A percentile compares a stretch with the other conserved stretches of the same genome.
Conservation (phyloP, 2,329 filamentous ascomycete genomes). For the Alternaria conjuncta region DNA sequence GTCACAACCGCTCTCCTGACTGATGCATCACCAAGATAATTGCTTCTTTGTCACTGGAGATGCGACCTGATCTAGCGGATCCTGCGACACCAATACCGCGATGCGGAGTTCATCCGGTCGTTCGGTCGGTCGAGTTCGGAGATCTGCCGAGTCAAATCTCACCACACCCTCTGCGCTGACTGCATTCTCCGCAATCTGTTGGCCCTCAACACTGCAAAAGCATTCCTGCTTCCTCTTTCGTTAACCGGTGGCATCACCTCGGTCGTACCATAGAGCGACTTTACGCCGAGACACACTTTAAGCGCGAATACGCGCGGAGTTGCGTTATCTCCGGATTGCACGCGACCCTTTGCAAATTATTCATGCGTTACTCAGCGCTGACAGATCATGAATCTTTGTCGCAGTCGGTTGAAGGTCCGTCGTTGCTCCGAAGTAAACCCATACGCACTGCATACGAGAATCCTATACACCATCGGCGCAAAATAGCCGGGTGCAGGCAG, state of each 20-base stretch:
- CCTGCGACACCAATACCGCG: not conserved
- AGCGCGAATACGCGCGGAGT: not conserved
- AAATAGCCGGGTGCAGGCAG: not conserved
- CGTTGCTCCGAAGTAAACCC: not conserved
- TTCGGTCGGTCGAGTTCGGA: not conserved
- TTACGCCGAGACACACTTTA: not conserved
- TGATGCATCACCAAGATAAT: not conserved
- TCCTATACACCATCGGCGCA: not conserved
- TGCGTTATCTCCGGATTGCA: not conserved
- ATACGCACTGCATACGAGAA: not conserved
- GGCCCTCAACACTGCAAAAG: slow-evolving; percentile 6
- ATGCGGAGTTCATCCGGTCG: slow-evolving; percentile 5
- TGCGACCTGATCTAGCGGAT: slow-evolving; percentile 6
- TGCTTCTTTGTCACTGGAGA: slow-evolving; percentile 5
- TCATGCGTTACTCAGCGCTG: not conserved
- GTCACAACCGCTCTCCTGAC: not conserved
- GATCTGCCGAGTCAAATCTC: slow-evolving; percentile 1
- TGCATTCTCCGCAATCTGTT: not conserved
- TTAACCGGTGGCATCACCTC: not conserved
- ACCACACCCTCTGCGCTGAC: not conserved
- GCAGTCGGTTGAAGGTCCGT: not conserved
- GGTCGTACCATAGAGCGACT: not conserved
- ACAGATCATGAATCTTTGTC: not conserved
- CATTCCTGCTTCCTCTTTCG: not conserved
- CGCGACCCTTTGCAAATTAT: not conserved